Base-by-base conservation (phyloP, 306 rosid genomes). In the Astragalus membranaceus region DNA sequence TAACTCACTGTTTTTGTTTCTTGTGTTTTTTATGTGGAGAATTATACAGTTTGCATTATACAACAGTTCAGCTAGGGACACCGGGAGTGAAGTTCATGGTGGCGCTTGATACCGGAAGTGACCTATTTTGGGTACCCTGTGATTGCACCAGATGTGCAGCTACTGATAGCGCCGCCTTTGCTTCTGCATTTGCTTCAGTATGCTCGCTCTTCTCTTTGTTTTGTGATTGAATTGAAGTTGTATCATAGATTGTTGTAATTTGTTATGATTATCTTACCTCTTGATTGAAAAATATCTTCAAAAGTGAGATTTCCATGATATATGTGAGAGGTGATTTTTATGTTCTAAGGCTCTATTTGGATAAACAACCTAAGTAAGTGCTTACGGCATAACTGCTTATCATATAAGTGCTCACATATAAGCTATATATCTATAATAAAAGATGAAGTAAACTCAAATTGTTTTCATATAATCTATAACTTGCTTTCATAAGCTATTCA, bases 31-130 rank as follows among this genome's bases (percentile, higher is more conserved):
- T 75, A 1, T 20, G 5, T 79, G 75, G 84, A 69, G 80, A 76
- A 68, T 73, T 32, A 3, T 67, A 10, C 81, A 92, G 98, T 80
- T 80, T 90, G 90, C 98, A 93, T 90, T 93, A 90, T 70, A 83
- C 97, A 67, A 88, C 94, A 49, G 92, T 93, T 67, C 86, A 88
- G 64, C 64, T 93, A 73, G 97, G 98, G 39, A 88, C 98, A 23
- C 98, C 98, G 7, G 96, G 97, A 78, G 83, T 82, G 85, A 90
- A 84, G 88, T 93, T 90, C 70, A 84, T 90, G 96, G 98, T 90
- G 82, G 98, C 97, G 12, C 87, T 93, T 72, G 98, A 93, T 65
- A 88, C 98, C 0, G 98, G 98, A 65, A 93, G 97, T 81, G 96
- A 90, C 76, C 79, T 93, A 16, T 85, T 93, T 64, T 93, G 98